Conservation (phyloP, 192 early-diverging fungal species). For the Lunasporangiospora selenospora region DNA sequence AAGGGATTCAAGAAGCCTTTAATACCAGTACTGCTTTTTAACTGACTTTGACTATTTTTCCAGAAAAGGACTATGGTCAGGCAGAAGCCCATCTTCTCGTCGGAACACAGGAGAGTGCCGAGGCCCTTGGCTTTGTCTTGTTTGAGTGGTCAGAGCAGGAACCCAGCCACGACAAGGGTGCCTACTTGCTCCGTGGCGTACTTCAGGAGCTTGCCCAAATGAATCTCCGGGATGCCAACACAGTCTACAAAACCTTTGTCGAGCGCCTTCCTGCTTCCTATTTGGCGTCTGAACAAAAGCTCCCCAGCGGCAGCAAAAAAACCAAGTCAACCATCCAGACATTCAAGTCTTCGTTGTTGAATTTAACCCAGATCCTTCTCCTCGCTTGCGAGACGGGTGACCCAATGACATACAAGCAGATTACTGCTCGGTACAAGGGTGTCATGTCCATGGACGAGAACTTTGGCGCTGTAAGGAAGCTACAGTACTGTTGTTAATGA, state of each 20-base stretch:
- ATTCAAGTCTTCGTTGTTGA: slow-evolving; percentile 57
- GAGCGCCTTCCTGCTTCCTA: slow-evolving; percentile 20
- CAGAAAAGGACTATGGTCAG: slow-evolving; percentile 75
- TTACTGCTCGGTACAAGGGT: slow-evolving; percentile 31
- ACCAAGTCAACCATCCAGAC: slow-evolving; percentile 58
- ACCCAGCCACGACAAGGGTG: slow-evolving; percentile 69
- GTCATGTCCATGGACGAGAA: slow-evolving; percentile 44
- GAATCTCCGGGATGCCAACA: slow-evolving; percentile 29
- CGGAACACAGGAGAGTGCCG: slow-evolving; percentile 83
- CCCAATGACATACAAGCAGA: slow-evolving; percentile 30
- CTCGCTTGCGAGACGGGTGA: slow-evolving; percentile 40
- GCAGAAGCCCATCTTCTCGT: slow-evolving; percentile 89
- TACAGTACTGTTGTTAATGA: background rate
- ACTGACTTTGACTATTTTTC: slow-evolving; percentile 13
- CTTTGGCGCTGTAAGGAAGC: slow-evolving; percentile 32
- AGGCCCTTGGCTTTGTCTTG: slow-evolving; percentile 74
- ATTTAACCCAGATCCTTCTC: slow-evolving; percentile 50
- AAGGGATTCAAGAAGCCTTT: background rate
- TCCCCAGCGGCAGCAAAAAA: slow-evolving; percentile 9
- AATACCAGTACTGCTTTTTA: too few species aligned
- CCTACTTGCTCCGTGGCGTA: slow-evolving; percentile 80
- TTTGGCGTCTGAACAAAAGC: slow-evolving; percentile 27
- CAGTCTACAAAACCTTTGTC: slow-evolving; percentile 27
- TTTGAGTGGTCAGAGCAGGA: slow-evolving; percentile 76
- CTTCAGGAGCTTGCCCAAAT: slow-evolving; percentile 70